phyloP scores from a whole-genome alignment of 2,329 filamentous ascomycete genomes.

The Talaromyces amestolkiae region DNA sequence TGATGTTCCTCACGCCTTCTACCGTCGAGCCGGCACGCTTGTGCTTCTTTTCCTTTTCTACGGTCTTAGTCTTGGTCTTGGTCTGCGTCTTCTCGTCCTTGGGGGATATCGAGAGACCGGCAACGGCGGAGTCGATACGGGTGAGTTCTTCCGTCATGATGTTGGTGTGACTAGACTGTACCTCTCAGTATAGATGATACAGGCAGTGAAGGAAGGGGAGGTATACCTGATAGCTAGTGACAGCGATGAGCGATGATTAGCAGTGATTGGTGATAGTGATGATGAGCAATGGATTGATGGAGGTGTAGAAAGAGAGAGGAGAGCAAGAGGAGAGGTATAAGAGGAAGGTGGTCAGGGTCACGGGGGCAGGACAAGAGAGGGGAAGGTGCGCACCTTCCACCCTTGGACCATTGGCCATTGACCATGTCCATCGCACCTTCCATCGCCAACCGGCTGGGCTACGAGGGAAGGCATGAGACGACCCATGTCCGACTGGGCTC shows the following conservation, averaged over 20 bases:
- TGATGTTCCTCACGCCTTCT: conserved; percentile 75
- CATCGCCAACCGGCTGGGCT: neutral
- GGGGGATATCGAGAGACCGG: conserved; percentile 69
- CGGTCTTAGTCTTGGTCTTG: conserved; percentile 57
- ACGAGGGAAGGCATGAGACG: neutral
- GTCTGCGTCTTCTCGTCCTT: conserved; percentile 55
- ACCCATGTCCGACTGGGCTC: conserved; percentile 1
- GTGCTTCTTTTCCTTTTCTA: conserved; percentile 51
- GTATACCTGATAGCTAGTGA: conserved; percentile 6
- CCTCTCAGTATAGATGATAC: neutral
- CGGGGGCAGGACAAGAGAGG: conserved; percentile 7
- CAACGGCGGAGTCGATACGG: conserved; percentile 90
- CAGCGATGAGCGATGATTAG: neutral
- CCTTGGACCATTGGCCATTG: neutral
- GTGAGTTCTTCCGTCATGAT: conserved; percentile 65
- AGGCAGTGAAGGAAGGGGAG: too few species aligned
- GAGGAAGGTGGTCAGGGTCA: conserved; percentile 22
- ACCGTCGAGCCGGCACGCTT: conserved; percentile 71
- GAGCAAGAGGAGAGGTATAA: conserved; percentile 20
- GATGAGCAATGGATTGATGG: neutral
- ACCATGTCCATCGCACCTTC: neutral
- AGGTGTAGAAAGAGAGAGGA: neutral
- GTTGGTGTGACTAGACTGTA: conserved; percentile 18
- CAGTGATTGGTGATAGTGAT: too few species aligned
- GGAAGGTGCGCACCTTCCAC: neutral